Base-by-base conservation (phyloP, 257 asterid species). In the Lycium ferocissimum region DNA sequence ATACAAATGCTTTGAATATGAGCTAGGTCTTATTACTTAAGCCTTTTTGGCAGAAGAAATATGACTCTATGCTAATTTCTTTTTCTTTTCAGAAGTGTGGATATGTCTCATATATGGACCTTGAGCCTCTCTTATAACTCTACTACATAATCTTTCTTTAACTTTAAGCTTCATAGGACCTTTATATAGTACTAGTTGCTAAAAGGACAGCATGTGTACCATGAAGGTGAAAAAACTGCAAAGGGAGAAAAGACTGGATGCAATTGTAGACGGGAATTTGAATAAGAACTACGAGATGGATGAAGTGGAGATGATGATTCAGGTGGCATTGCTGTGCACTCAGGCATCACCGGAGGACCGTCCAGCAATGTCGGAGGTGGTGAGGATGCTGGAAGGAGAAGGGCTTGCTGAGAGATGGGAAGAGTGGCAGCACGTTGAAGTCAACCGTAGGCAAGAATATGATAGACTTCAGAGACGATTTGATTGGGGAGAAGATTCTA, bases 381-480 rank as follows among this genome's bases (percentile, higher is more conserved):
- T 95, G 8, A 90, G 98, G 0, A 94, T 95, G 97, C 91, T 95
- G 45, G 98, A 95, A 88, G 98, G 98, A 17, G 98, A 95, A 85
- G 98, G 98, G 38, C 91, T 95, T 22, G 95, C 95, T 0, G 97
- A 95, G 93, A 91, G 95, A 83, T 95, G 98, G 98, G 93, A 95
- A 91, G 94, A 90, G 69, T 93, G 97, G 98, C 97, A 94, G 85
- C 93, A 92, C 9, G 94, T 90, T 5, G 98, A 94, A 83, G 92
- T 89, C 53, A 87, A 92, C 0, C 92, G 98, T 66, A 87, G 54
- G 22, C 79, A 70, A 40, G 79, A 70, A 70, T 70, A 70, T 13
- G 79, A 70, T 15, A 70, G 54, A 38, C 79, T 70, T 2, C 79
- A 70, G 33, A 70, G 79, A 40, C 79, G 79, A 70, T 70, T 70